Conservation (phyloP, 2,329 filamentous ascomycete species). For the Alternaria solani region DNA sequence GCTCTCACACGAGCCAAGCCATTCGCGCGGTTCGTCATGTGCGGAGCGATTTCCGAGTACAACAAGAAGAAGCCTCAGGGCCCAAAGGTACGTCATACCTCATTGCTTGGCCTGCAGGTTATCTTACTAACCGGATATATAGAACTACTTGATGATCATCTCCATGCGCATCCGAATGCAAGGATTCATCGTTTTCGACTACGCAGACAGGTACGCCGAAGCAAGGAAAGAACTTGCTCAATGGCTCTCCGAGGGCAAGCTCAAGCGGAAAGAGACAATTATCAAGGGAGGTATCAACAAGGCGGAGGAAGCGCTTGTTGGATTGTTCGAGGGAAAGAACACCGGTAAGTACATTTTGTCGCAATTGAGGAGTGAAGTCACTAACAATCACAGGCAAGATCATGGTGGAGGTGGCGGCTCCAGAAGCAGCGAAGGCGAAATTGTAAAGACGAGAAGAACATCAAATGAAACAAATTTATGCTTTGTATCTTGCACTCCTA, state of each 20-base stretch:
- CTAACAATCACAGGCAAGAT: slow-evolving; percentile 63
- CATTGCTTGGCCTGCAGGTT: too few species aligned
- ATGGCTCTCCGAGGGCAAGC: slow-evolving; percentile 74
- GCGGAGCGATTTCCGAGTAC: slow-evolving; percentile 57
- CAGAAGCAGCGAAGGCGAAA: slow-evolving; percentile 51
- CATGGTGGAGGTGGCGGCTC: slow-evolving; percentile 50
- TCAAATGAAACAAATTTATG: not conserved
- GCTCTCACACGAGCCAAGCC: slow-evolving; percentile 54
- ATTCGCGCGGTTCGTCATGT: slow-evolving; percentile 54
- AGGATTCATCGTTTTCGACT: slow-evolving; percentile 77
- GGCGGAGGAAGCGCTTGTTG: slow-evolving; percentile 69
- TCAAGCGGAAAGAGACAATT: slow-evolving; percentile 76
- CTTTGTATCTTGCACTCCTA: not conserved
- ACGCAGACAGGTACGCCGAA: slow-evolving; percentile 62
- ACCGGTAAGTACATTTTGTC: slow-evolving; percentile 63
- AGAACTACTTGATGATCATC: slow-evolving; percentile 57
- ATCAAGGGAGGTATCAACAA: slow-evolving; percentile 71
- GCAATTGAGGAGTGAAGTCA: not conserved
- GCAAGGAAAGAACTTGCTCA: slow-evolving; percentile 68
- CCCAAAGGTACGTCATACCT: slow-evolving; percentile 50
- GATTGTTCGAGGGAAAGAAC: slow-evolving; percentile 73
- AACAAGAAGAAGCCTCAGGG: slow-evolving; percentile 59
- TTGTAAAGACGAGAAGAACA: slow-evolving; percentile 25
- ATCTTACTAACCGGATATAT: slow-evolving; percentile 11
- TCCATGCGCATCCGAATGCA: slow-evolving; percentile 56